Percentiles rank a stretch among this genome's conserved stretches.
Conservation (phyloP, 768 basidiomycete species). For the Coprinopsis cinerea region DNA sequence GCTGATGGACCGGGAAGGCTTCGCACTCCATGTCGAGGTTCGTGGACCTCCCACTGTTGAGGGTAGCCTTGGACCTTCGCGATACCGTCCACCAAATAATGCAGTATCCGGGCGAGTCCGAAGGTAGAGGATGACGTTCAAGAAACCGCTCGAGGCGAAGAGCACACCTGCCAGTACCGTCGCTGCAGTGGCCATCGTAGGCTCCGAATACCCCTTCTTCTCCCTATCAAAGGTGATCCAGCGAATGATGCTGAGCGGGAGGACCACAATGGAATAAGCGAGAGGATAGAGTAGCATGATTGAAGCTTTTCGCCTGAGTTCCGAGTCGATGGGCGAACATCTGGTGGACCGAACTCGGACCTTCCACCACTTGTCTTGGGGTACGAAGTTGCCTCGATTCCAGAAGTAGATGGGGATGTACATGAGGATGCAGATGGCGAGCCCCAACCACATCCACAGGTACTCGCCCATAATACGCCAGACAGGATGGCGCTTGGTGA, state of each 20-base stretch:
- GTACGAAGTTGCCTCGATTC: constrained; percentile 27
- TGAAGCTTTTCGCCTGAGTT: neutral
- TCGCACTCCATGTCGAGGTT: too few relatives aligned
- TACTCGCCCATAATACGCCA: constrained; percentile 37
- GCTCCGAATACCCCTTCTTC: constrained; percentile 2
- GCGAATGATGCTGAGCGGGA: constrained; percentile 35
- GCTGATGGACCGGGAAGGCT: too few relatives aligned
- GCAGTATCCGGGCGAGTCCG: constrained; percentile 28
- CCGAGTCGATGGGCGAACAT: neutral
- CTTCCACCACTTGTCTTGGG: constrained; percentile 29
- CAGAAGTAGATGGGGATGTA: constrained; percentile 34
- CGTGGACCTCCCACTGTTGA: too few relatives aligned
- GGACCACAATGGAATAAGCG: constrained; percentile 30
- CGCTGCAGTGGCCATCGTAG: constrained; percentile 21
- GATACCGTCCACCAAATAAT: constrained; percentile 21
- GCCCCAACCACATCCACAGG: constrained; percentile 39
- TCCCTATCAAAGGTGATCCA: constrained; percentile 29
- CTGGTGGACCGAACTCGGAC: constrained; percentile 7
- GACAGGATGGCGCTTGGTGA: constrained; percentile 22
- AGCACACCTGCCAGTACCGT: constrained; percentile 26
- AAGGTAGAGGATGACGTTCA: constrained; percentile 35
- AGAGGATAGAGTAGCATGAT: constrained; percentile 25
- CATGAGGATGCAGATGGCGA: constrained; percentile 25
- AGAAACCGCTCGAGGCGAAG: constrained; percentile 33
- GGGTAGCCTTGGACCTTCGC: neutral